Percentiles rank a stretch among this genome's conserved stretches.
Conservation (phyloP, 495 filamentous ascomycete species). For the Trichoderma erinaceum region DNA sequence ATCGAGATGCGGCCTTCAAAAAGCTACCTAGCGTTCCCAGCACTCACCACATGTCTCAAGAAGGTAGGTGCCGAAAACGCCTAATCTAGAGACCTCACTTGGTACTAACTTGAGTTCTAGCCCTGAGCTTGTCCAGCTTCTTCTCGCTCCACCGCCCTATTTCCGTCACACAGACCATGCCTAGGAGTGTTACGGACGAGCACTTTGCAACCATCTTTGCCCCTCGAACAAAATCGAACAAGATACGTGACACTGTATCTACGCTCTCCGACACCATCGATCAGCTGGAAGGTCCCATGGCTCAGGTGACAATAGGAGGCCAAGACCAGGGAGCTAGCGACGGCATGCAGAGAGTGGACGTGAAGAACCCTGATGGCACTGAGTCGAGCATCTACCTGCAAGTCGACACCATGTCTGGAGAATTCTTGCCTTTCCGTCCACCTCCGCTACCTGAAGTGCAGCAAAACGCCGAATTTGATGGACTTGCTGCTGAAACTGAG, state of each 20-base stretch:
- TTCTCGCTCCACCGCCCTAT: conserved; percentile 95
- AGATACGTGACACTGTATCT: conserved; percentile 63
- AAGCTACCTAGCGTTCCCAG: conserved; percentile 75
- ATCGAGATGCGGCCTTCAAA: conserved; percentile 27
- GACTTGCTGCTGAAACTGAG: conserved; percentile 28
- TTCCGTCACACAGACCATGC: conserved; percentile 73
- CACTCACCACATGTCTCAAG: conserved; percentile 68
- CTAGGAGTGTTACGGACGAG: conserved; percentile 61
- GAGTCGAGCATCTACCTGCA: conserved; percentile 39
- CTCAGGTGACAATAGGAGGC: conserved; percentile 29
- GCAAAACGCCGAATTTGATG: conserved; percentile 35
- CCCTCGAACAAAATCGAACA: conserved; percentile 43
- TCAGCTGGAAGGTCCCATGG: conserved; percentile 58
- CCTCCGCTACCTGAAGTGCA: conserved; percentile 67
- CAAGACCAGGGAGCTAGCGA: conserved; percentile 27
- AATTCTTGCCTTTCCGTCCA: conserved; percentile 69
- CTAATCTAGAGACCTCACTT: not conserved
- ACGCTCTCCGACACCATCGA: conserved; percentile 69
- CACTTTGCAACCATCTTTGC: conserved; percentile 78
- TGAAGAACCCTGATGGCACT: conserved; percentile 48
- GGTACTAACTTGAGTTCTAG: conserved; percentile 40
- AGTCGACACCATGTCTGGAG: conserved; percentile 43
- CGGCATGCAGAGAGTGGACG: conserved; percentile 31
- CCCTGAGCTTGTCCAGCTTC: conserved; percentile 81
- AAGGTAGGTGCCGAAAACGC: conserved; percentile 47